These are phyloP conservation scores for Zasmidium cellare DNA, from an alignment of 2,329 filamentous ascomycete species.

Conservation along the genomic window DNA sequence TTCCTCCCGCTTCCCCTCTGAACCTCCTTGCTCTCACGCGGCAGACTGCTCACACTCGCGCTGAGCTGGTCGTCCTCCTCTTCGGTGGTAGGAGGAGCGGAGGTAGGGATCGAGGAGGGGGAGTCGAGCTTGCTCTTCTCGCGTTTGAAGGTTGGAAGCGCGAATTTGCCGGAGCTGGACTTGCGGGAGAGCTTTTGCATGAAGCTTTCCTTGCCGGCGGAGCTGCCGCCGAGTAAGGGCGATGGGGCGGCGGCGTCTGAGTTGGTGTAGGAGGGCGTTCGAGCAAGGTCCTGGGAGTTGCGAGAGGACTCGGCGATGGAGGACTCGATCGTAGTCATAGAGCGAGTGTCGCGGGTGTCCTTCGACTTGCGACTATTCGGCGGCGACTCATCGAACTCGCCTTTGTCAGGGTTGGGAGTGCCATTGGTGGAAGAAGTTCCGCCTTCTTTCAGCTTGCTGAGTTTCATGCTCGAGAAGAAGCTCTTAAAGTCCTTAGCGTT, in stretches of 20 bases:
- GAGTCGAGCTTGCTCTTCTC: conserved; percentile 38
- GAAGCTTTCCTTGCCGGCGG: conserved; percentile 46
- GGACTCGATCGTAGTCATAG: conserved; percentile 34
- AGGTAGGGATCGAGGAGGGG: conserved; percentile 23
- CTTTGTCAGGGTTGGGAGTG: conserved; percentile 21
- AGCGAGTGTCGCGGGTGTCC: conserved; percentile 47
- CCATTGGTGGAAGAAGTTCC: conserved; percentile 16
- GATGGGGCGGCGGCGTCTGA: conserved; percentile 40
- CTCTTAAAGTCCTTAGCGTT: conserved; percentile 85
- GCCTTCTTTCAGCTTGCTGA: conserved; percentile 34
- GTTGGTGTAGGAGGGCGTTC: conserved; percentile 37
- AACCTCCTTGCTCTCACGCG: conserved; percentile 39
- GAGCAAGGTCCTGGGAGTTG: conserved; percentile 29
- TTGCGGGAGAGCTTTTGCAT: conserved; percentile 54
- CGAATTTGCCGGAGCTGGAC: conserved; percentile 47
- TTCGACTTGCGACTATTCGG: conserved; percentile 42
- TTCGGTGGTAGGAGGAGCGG: conserved; percentile 28
- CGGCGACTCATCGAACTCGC: conserved; percentile 37
- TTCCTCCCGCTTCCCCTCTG: conserved; percentile 40
- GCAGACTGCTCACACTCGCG: conserved; percentile 37
- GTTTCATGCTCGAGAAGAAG: conserved; percentile 53
- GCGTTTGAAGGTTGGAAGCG: conserved; percentile 37
- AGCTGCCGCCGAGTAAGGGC: conserved; percentile 33
- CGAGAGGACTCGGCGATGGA: conserved; percentile 31
- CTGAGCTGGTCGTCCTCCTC: conserved; percentile 38